A percentile compares a stretch with the other conserved stretches of the same genome.
These are phyloP conservation scores for Lathyrus tuberosus DNA, from an alignment of 306 rosid species.

Conservation along the genomic window DNA sequence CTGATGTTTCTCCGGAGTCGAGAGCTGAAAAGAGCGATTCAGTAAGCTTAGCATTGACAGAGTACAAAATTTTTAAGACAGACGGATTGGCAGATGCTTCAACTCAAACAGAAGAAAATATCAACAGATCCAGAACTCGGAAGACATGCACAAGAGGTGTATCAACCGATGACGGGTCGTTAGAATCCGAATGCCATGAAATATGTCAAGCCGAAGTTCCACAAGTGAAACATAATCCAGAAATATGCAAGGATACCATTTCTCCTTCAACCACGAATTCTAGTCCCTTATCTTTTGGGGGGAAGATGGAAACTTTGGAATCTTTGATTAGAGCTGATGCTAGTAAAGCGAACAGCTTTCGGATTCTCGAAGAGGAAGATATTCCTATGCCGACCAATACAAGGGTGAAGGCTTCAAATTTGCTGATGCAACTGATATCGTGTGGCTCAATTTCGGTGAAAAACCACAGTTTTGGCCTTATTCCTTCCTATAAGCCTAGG, in stretches of 20 bases:
- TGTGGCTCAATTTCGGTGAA: conserved; percentile 97
- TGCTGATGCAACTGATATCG: conserved; percentile 90
- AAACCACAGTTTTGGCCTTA: conserved; percentile 86
- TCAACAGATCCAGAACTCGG: conserved; percentile 49
- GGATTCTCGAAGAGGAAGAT: conserved; percentile 80
- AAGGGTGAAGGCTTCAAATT: conserved; percentile 76
- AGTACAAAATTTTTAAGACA: conserved; percentile 75
- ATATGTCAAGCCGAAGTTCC: conserved; percentile 50
- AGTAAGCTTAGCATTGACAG: conserved; percentile 84
- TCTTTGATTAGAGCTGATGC: conserved; percentile 93
- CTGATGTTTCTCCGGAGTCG: conserved; percentile 76
- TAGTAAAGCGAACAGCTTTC: conserved; percentile 82
- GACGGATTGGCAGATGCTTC: conserved; percentile 94
- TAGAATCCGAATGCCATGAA: conserved; percentile 58
- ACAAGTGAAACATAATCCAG: conserved; percentile 58
- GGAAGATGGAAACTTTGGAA: conserved; percentile 87
- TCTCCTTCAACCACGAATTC: conserved; percentile 76
- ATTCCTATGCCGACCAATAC: conserved; percentile 65
- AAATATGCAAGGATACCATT: conserved; percentile 59
- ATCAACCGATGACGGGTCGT: conserved; percentile 81
- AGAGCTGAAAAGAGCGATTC: conserved; percentile 63
- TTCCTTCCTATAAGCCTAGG: conserved; percentile 82
- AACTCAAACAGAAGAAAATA: conserved; percentile 90
- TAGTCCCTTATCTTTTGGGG: conserved; percentile 73
- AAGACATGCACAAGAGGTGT: conserved; percentile 94